Evolutionary conservation across 345 rosid species (phyloP), one percentile per base, ranked within the genome.

Genomic region (Eucalyptus regnans): DNA sequence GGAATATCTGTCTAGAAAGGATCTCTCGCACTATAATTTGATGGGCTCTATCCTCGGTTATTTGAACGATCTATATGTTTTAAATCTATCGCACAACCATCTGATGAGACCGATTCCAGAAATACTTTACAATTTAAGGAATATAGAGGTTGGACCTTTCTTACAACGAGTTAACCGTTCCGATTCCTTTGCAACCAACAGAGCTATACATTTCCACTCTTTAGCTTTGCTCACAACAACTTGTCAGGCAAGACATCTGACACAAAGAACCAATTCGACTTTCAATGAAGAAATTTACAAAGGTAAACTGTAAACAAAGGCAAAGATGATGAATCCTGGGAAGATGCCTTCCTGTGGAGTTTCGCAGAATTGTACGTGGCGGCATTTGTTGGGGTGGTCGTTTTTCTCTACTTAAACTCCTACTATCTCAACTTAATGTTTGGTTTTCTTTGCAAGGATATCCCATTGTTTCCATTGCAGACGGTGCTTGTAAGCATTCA

Each of bases 61-160:
- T 25, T 25, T 58, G 14, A 48, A 4, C 2, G n/a, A 62, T 6
- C 1, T 60, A 27, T 27, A 12, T 13, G 71, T 31, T 37, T 15
- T 66, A 54, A 31, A 58, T 31, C 79, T 66, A 18, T 31, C 1
- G 22, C 12, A 31, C 7, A 15, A 51, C 6, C 81, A 68, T 1
- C 71, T 92, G 6, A 37, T 41, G 2, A 93, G 93, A 58, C 0
- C 62, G 7, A 88, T 92, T 56, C 96, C 93, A 20, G 2, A 4
- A 12, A 90, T 85, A 2, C 86, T 93, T 84, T 91, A 92, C 49
- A 68, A 88, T 27, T 25, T 93, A 8, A 37, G 27, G 17, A 91
- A 27, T 29, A 14, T 94, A 11, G 92, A 94, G 86, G 18, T 84
- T 93, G 66, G 93, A 91, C 37, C 90, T 90, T 81, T 94, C 92